phyloP scores from a whole-genome alignment of 2,329 filamentous ascomycete genomes.

The Penicillium janthinellum region DNA sequence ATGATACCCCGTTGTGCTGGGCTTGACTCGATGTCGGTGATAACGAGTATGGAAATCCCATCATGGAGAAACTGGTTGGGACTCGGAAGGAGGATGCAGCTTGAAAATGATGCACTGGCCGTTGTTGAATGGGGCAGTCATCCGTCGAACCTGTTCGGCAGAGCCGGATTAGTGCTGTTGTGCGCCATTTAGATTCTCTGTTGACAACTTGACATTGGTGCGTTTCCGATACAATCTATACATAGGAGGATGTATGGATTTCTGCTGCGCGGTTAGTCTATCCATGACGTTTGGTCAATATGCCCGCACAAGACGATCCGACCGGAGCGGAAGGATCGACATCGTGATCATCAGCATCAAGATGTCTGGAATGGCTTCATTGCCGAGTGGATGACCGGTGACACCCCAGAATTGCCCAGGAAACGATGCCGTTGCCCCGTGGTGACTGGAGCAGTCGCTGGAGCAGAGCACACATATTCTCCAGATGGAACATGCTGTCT shows the following conservation, averaged over 20 bases:
- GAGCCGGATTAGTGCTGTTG: background rate
- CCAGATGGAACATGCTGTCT: slow-evolving; percentile 1
- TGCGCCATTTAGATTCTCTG: background rate
- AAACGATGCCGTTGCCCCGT: background rate
- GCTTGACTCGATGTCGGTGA: background rate
- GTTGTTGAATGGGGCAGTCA: background rate
- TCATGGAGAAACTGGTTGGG: background rate
- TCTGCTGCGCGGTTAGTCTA: background rate
- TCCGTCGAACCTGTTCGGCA: background rate
- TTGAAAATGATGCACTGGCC: background rate
- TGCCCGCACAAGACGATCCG: background rate
- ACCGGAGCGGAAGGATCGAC: background rate
- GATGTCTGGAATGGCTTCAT: background rate
- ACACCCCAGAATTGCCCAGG: background rate
- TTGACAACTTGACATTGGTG: background rate
- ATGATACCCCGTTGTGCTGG: background rate
- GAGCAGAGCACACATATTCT: background rate
- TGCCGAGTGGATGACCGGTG: background rate
- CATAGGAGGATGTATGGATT: background rate
- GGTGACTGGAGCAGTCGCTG: background rate
- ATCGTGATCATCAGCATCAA: background rate
- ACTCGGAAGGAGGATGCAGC: background rate
- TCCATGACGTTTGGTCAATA: background rate
- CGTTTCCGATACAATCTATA: background rate
- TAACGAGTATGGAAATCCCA: background rate